Conservation (phyloP, 208 protist genomes). For the Willaertia magna region DNA sequence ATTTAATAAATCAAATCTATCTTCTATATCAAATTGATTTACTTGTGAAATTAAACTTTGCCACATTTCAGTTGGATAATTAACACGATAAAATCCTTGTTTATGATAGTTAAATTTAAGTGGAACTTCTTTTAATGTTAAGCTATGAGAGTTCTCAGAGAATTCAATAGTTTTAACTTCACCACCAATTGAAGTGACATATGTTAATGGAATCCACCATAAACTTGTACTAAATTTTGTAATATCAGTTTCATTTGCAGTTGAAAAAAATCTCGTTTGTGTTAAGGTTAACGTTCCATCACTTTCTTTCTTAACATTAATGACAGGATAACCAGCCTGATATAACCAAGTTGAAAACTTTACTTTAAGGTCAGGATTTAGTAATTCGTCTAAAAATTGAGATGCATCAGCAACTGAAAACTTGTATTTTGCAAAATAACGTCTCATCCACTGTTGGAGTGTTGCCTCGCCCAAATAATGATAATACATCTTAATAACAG, state of each 20-base stretch:
- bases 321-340: background rate
- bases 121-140: background rate
- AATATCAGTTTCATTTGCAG: too few species aligned
- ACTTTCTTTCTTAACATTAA: background rate
- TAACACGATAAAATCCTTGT: background rate
- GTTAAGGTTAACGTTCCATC: background rate
- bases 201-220: constrained; percentile 1
- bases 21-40: background rate
- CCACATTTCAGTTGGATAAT: background rate
- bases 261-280: background rate
- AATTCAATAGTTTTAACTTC: background rate
- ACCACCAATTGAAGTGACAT: background rate
- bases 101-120: background rate
- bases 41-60: background rate
- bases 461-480: background rate
- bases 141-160: too few species aligned
- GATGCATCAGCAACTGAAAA: background rate
- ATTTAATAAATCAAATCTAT: background rate
- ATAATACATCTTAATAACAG: background rate
- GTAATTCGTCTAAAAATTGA: background rate
- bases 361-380: constrained; percentile 38
- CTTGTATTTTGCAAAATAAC: background rate
- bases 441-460: background rate
- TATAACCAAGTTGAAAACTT: constrained; percentile 7
- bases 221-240: background rate